Evolutionary conservation across 129 eudicot genomes (phyloP), one percentile per base, ranked within the genome.

Genomic region (Artemisia argyi): DNA sequence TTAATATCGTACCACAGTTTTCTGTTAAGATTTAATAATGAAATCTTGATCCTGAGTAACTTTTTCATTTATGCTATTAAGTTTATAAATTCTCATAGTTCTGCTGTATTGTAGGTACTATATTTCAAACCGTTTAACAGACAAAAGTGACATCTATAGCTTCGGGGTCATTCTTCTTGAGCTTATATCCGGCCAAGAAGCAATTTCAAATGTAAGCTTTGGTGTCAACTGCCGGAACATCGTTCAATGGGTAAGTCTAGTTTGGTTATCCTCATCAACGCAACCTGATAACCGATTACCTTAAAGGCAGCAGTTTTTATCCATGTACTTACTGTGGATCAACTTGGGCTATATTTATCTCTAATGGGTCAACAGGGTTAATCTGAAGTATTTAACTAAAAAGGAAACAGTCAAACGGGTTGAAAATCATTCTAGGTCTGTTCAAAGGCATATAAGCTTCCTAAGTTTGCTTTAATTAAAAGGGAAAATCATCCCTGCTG

Each of bases 111-210:
- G 68, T 81, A 94, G 98, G 87, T 94, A 94, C 80, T 94, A 94
- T 80, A 94, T 94, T 62, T 94, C 98, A 66, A 96, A 94, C 73
- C 97, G 92, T 73, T 72, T 94, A 76, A 94, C 98, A 2, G 97
- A 94, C 47, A 94, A 94, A 75, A 94, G 97, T 35, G 98, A 94
- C 59, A 89, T 94, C 64, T 94, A 94, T 73, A 90, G 98, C 76
- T 94, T 90, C 48, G 98, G 98, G 52, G 98, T 94, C 78, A 88
- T 94, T 74, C 96, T 94, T 79, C 87, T 94, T 49, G 98, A 94
- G 88, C 82, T 94, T 61, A 94, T 94, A 30, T 94, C 98, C 13
- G 98, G 98, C 60, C 92, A 94, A 80, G 98, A 94, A 84, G 98
- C 98, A 26, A 94, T 94, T 47, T 94, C 98, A 58, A 94, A 81